Percentiles rank a stretch among this genome's conserved stretches.
phyloP scores from a whole-genome alignment of 371 early-diverging fungal species.

The Zancudomyces culisetae region DNA sequence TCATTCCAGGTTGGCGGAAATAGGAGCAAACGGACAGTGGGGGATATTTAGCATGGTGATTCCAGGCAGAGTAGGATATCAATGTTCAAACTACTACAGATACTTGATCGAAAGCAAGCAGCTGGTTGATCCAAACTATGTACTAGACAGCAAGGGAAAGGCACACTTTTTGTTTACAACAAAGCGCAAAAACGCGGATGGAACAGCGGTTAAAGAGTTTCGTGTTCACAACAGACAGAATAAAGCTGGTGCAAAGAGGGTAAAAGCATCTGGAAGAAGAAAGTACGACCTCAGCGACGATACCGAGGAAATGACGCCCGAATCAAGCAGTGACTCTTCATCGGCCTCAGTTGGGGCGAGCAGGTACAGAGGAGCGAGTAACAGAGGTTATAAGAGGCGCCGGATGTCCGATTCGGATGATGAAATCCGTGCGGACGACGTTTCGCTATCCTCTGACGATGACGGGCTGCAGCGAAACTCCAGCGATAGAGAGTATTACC shows the following conservation, averaged over 20 bases:
- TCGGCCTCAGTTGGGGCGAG: not conserved
- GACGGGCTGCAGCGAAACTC: conserved; percentile 13
- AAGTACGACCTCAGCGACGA: not conserved
- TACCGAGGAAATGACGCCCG: not conserved
- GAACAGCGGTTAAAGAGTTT: conserved; percentile 54
- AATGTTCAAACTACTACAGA: conserved; percentile 89
- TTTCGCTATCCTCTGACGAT: not conserved
- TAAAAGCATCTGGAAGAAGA: not conserved
- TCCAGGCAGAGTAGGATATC: conserved; percentile 88
- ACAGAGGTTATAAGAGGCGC: not conserved
- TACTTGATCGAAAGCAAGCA: conserved; percentile 62
- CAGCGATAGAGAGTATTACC: conserved; percentile 5
- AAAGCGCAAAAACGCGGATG: conserved; percentile 48
- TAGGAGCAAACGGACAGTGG: conserved; percentile 89
- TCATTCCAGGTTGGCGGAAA: conserved; percentile 53
- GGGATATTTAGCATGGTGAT: conserved; percentile 85
- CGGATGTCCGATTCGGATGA: not conserved
- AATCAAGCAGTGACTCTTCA: not conserved
- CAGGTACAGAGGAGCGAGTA: not conserved
- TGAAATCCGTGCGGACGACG: not conserved
- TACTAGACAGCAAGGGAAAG: conserved; percentile 67
- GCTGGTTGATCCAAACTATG: conserved; percentile 75
- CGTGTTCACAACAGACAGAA: conserved; percentile 46
- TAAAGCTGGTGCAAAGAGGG: not conserved
- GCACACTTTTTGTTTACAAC: conserved; percentile 60